These are phyloP conservation scores for Colletotrichum salicis DNA, from an alignment of 2,329 filamentous ascomycete species.

Conservation along the genomic window DNA sequence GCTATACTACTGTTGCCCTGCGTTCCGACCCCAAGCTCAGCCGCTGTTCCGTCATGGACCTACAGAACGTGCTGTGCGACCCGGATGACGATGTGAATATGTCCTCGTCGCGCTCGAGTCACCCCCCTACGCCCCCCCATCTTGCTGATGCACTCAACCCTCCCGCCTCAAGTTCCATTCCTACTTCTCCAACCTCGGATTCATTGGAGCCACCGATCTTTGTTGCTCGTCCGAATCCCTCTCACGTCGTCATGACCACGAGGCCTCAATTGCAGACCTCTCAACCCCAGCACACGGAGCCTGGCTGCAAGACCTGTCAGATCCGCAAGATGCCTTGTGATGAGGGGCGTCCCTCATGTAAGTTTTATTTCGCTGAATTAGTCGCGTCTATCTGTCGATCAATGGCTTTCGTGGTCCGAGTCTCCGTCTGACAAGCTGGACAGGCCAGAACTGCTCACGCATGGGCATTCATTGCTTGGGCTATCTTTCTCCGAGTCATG, in stretches of 20 bases:
- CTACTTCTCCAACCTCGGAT: conserved; percentile 6
- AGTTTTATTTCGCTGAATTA: neutral
- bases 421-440: conserved; percentile 10
- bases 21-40: conserved; percentile 21
- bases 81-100: conserved; percentile 16
- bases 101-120: conserved; percentile 23
- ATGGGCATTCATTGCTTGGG: conserved; percentile 35
- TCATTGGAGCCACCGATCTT: conserved; percentile 10
- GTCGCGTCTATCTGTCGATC: neutral
- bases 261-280: conserved; percentile 25
- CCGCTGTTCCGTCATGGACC: conserved; percentile 32
- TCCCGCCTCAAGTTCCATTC: neutral
- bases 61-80: conserved; percentile 34
- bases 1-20: neutral
- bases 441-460: conserved; percentile 32
- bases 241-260: conserved; percentile 33
- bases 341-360: conserved; percentile 31
- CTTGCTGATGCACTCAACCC: conserved; percentile 16
- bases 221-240: conserved; percentile 29
- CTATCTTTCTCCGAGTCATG: conserved; percentile 33
- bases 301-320: conserved; percentile 33
- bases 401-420: neutral
- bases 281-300: conserved; percentile 20
- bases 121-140: conserved; percentile 30
- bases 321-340: conserved; percentile 35